Percentiles rank a stretch among this genome's conserved stretches.
These are phyloP conservation scores for Naumovozyma baii DNA, from an alignment of 805 yeast species.

Conservation along the genomic window DNA sequence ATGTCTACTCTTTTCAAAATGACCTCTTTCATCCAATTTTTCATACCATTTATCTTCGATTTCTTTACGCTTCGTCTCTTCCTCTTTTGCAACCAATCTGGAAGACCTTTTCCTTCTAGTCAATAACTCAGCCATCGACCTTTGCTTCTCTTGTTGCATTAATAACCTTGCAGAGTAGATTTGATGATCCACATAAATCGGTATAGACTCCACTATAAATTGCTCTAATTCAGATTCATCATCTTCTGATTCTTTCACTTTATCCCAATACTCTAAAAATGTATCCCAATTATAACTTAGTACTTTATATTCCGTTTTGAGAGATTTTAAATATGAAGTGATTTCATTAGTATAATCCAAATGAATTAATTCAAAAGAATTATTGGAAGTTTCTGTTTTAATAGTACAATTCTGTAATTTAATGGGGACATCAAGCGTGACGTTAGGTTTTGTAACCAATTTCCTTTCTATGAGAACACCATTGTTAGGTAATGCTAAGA, in stretches of 20 bases:
- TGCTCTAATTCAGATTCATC: constrained; percentile 6
- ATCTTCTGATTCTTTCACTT: constrained; percentile 4
- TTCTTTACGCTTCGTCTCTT: constrained; percentile 38
- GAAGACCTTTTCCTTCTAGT: constrained; percentile 67
- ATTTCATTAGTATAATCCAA: constrained; percentile 25
- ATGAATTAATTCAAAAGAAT: constrained; percentile 18
- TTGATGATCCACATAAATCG: constrained; percentile 16
- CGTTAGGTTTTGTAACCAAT: constrained; percentile 3
- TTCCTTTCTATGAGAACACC: constrained; percentile 18
- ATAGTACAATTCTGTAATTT: constrained; percentile 25
- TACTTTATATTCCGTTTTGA: constrained; percentile 15
- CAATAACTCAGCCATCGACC: constrained; percentile 51
- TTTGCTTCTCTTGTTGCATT: constrained; percentile 46
- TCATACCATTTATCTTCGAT: constrained; percentile 33
- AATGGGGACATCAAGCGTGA: constrained; percentile 16
- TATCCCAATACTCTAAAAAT: constrained; percentile 13
- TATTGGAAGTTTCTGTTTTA: constrained; percentile 12
- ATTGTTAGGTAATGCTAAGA: constrained; percentile 19
- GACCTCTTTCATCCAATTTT: constrained; percentile 31
- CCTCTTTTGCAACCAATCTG: constrained; percentile 61
- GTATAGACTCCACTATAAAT: constrained; percentile 10
- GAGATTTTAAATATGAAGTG: constrained; percentile 20
- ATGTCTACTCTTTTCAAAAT: constrained; percentile 19
- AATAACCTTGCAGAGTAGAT: constrained; percentile 21
- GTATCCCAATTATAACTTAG: constrained; percentile 22